Evolutionary conservation across 768 basidiomycete species (phyloP).

Genomic region (Chlorophyllum brunneum): DNA sequence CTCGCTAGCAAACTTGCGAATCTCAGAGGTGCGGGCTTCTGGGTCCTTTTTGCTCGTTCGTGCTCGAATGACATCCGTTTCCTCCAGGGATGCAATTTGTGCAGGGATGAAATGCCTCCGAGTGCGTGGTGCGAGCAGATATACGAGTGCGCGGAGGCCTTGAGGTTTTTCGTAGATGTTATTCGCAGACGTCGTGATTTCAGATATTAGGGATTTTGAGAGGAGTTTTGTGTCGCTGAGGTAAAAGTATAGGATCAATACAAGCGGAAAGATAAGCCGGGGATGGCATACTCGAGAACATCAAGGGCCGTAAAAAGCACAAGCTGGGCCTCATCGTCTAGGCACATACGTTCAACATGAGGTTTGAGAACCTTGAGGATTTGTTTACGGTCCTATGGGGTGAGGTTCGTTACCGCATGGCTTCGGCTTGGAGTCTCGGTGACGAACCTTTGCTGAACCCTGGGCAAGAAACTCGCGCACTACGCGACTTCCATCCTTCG

Average conservation of each 20-base stretch:
- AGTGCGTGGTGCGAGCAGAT: conserved; percentile 81
- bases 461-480: conserved; percentile 83
- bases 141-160: conserved; percentile 79
- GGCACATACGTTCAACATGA: conserved; percentile 83
- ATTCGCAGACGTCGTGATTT: conserved; percentile 56
- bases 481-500: conserved; percentile 83
- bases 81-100: conserved; percentile 64
- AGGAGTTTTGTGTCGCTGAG: conserved; percentile 87
- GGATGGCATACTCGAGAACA: conserved; percentile 71
- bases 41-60: conserved; percentile 84
- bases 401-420: not conserved
- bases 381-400: conserved; percentile 76
- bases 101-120: conserved; percentile 85
- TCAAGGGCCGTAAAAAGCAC: conserved; percentile 90
- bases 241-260: conserved; percentile 1
- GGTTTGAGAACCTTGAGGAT: conserved; percentile 88
- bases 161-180: conserved; percentile 59
- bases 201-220: conserved; percentile 71
- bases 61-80: conserved; percentile 64
- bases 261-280: not conserved
- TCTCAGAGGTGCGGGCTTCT: conserved; percentile 59
- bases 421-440: not conserved
- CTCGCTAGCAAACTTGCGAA: conserved; percentile 69
- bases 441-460: conserved; percentile 73
- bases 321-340: conserved; percentile 85